Base-by-base conservation (phyloP, 129 eudicot species). In the Logfia minima region DNA sequence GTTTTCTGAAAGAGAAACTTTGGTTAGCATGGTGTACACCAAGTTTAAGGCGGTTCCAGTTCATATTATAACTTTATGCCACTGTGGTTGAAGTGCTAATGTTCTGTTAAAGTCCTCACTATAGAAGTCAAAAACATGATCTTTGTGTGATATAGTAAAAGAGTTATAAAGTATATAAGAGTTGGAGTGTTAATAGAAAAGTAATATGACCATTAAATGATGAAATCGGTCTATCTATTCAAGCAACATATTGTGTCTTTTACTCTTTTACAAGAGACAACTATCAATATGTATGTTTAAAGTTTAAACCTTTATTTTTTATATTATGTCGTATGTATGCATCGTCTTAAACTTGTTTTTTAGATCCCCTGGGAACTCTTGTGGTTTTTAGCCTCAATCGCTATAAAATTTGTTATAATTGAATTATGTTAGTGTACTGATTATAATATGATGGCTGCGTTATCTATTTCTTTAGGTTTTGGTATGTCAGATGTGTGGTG, bases 401-500 rank as follows among this genome's bases (percentile, higher is more conserved):
- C 23, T 55, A 18, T 4, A 4, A 18, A 55, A 11, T 45, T 14
- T 45, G 53, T 13, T 45, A 45, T 45, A 45, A 55, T 56, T 56
- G 26, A 56, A 65, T 29, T 28, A 31, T 65, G 70, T 26, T 28
- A 29, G 13, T 61, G 66, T 56, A 16, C 11, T 65, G 11, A 29
- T 64, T 29, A 29, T 64, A 17, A 29, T 29, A 29, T 64, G 69
- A 28, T 29, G 70, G 4, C 45, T 28, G 21, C 22, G 5, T 51
- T 66, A 53, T 68, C 31, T 77, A 31, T 60, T 41, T 34, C 34
- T 83, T 18, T 83, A 87, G 92, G 96, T 6, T 67, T 77, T 77
- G 60, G 43, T 90, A 70, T 90, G 92, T 41, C 81, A 73, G 69
- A 80, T 84, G 16, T 90, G 96, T 77, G 96, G 96, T 14, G 88